Percentiles rank a stretch among this genome's conserved stretches.
These are phyloP conservation scores for Cercospora brassicicola DNA, from an alignment of 2,329 filamentous ascomycete genomes.

Conservation along the genomic window DNA sequence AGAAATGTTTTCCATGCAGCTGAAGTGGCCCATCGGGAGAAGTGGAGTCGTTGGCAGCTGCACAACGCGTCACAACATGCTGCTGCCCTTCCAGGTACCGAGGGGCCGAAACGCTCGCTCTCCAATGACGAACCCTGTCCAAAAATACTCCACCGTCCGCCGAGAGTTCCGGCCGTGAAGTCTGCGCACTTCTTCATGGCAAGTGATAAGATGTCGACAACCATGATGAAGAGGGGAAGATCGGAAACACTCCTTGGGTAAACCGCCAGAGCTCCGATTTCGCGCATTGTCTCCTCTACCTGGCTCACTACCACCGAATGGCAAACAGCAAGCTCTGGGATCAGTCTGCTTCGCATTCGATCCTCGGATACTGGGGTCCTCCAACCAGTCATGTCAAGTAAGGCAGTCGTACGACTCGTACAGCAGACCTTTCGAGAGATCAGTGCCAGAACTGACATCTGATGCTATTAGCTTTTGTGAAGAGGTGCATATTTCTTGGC, in stretches of 20 bases:
- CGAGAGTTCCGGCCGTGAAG: neutral
- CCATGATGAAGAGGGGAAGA: neutral
- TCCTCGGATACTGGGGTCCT: slow-evolving; percentile 13
- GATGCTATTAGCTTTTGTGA: slow-evolving; percentile 38
- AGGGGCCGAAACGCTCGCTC: neutral
- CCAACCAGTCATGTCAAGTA: slow-evolving; percentile 40
- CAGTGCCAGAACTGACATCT: slow-evolving; percentile 37
- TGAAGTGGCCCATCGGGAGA: neutral
- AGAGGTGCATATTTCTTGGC: slow-evolving; percentile 19
- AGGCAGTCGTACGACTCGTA: neutral
- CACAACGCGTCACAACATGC: neutral
- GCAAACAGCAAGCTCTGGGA: slow-evolving; percentile 18
- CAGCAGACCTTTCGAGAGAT: neutral
- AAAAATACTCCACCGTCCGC: neutral
- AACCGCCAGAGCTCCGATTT: neutral
- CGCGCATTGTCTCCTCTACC: neutral
- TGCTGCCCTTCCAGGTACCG: neutral
- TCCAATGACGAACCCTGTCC: neutral
- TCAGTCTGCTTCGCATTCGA: slow-evolving; percentile 12
- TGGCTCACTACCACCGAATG: neutral
- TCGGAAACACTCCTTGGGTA: neutral
- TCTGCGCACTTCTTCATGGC: neutral
- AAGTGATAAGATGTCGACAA: neutral
- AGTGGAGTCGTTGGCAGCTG: neutral
- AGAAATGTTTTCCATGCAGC: neutral